These are phyloP conservation scores for Penicillium simplicissimum DNA, from an alignment of 495 filamentous ascomycete species.

Conservation along the genomic window DNA sequence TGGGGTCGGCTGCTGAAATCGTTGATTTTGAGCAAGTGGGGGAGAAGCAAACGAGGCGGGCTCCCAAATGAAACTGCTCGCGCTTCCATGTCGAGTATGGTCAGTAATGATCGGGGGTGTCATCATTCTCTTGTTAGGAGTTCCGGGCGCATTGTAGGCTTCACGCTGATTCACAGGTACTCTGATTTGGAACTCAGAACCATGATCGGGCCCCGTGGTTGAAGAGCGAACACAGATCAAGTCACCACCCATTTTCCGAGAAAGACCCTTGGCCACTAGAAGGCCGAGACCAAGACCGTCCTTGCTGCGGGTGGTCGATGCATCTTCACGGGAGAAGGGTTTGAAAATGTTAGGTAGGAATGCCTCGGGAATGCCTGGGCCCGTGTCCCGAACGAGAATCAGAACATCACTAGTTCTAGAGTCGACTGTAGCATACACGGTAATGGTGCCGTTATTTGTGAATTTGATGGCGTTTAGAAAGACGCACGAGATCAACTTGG, in stretches of 20 bases:
- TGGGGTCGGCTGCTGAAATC: slow-evolving; percentile 37
- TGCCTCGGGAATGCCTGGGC: slow-evolving; percentile 68
- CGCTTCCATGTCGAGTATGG: slow-evolving; percentile 26
- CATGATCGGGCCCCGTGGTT: slow-evolving; percentile 64
- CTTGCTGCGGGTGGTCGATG: slow-evolving; percentile 67
- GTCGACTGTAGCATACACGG: slow-evolving; percentile 55
- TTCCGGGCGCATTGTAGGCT: slow-evolving; percentile 36
- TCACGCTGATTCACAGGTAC: slow-evolving; percentile 61
- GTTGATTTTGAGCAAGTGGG: slow-evolving; percentile 24
- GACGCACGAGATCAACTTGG: slow-evolving; percentile 72
- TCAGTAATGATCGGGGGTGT: slow-evolving; percentile 32
- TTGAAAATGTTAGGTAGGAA: slow-evolving; percentile 75
- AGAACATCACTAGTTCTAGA: slow-evolving; percentile 55
- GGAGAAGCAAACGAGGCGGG: slow-evolving; percentile 24
- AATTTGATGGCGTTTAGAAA: slow-evolving; percentile 82
- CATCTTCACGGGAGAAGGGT: slow-evolving; percentile 71
- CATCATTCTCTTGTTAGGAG: slow-evolving; percentile 36
- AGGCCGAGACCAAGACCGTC: slow-evolving; percentile 76
- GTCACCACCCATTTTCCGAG: slow-evolving; percentile 74
- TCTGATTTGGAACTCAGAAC: slow-evolving; percentile 74
- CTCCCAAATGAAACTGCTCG: slow-evolving; percentile 27
- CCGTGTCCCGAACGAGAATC: slow-evolving; percentile 67
- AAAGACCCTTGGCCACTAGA: slow-evolving; percentile 74
- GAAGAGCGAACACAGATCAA: slow-evolving; percentile 67
- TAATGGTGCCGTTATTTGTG: slow-evolving; percentile 68